Base-by-base conservation (phyloP, 1,284 basidiomycete genomes). In the Vanrija pseudolonga region DNA sequence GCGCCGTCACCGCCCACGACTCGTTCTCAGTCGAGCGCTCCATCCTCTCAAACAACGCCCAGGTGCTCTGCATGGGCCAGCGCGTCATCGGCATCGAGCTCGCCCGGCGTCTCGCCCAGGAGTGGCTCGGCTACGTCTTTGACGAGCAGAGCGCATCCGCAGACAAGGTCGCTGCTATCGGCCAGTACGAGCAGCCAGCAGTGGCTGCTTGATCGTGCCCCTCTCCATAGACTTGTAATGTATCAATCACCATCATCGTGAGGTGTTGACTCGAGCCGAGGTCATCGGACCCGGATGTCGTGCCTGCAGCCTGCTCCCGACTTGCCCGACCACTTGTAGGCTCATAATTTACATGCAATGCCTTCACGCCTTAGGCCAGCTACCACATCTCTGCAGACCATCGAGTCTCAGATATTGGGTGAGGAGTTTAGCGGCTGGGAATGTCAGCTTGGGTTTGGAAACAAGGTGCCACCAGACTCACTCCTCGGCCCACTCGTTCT, bases 401-500 rank as follows among this genome's bases (percentile, higher is more conserved):
- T 26, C 24, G 24, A 32, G 32, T 12, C 32, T 32, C 32, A 32
- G 11, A 32, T 32, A 9, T 12, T n/a, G n/a, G 26, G 9, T n/a
- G 14, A 28, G 4, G 49, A 32, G 37, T n/a, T 44, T 51, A 51
- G 24, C 50, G 50, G 43, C 50, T 51, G 44, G 6, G 9, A 17
- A 3, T 38, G 37, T 47, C 36, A 47, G 46, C 24, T 20, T 12
- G 14, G 4, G 32, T 4, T 2, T 8, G 4, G 46, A 22, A 37
- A 37, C 11, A 22, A 17, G 19, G 9, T 12, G 28, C 2, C 9
- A 11, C 22, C 41, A 24, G 22, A 69, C 73, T 68, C 54, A 76
- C 73, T 77, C 80, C 74, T 81, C 80, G 26, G 80, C 80, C 80
- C 80, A 81, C 64, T 81, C 95, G 77, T 98, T 98, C 82, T 99